Base-by-base conservation (phyloP, 1,284 basidiomycete genomes). In the Blastosporella zonata region DNA sequence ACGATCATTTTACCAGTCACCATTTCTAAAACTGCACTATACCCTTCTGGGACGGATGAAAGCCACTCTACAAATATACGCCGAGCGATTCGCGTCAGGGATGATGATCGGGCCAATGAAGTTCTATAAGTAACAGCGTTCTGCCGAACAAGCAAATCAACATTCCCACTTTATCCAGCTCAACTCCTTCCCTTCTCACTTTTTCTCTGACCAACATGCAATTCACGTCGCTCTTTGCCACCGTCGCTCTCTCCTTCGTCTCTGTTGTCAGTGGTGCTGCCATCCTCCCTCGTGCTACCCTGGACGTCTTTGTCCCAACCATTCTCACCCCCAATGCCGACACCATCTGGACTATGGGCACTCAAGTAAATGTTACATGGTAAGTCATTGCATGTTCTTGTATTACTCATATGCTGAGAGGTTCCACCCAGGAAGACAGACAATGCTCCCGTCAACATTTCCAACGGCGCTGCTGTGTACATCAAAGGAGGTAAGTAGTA, bases 401-500 rank as follows among this genome's bases (percentile, higher is more conserved):
- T 4, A 33, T 8, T 21, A 2, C 17, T 17, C 7, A 13, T 22
- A 10, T 15, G 13, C 10, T 42, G 29, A 17, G 33, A 25, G 35
- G 6, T n/a, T n/a, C n/a, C n/a, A 22, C 35, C n/a, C 25, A 66
- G 64, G 65, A 58, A 61, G 29, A 55, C 60, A 0, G 54, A 56
- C 2, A 49, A 62, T 36, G 62, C 62, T 3, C 65, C 65, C 0
- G 46, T 46, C 7, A 56, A 55, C 29, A 66, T 66, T 42, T 64
- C 65, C 12, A 67, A 66, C 35, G 54, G 55, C 20, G 62, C 61
- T 10, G 54, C 59, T 12, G 59, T 66, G 22, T 43, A 54, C 6
- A 54, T 66, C 44, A 55, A 58, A 37, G 46, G 43, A 9, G 54
- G 64, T 61, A 50, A 54, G 62, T 17, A 8, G 21, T 27, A 20